These are phyloP conservation scores for Obba rivulosa DNA, from an alignment of 768 basidiomycete species.

Conservation along the genomic window DNA sequence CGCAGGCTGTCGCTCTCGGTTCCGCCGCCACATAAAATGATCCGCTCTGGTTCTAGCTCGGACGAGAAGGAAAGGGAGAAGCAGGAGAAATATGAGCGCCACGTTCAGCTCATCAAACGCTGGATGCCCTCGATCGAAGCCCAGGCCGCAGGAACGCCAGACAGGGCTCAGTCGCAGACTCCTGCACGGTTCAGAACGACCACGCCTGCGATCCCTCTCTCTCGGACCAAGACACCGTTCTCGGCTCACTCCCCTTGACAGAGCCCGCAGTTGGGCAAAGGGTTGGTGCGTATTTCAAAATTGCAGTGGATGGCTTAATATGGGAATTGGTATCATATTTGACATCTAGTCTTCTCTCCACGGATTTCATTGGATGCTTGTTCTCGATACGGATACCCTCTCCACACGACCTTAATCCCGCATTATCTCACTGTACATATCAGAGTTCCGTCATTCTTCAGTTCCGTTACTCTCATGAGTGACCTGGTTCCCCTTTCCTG, in stretches of 20 bases:
- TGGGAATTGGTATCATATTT: too few relatives aligned
- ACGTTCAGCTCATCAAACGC: slow-evolving; percentile 41
- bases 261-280: not conserved
- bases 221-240: slow-evolving; percentile 26
- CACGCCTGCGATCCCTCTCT: slow-evolving; percentile 12
- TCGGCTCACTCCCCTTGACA: slow-evolving; percentile 19
- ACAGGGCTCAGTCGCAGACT: slow-evolving; percentile 4
- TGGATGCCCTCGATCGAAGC: slow-evolving; percentile 51
- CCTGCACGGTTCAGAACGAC: not conserved
- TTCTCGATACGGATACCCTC: too few relatives aligned
- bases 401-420: too few relatives aligned
- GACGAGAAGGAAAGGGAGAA: slow-evolving; percentile 53
- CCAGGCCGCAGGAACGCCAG: slow-evolving; percentile 25
- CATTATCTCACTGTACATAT: too few relatives aligned
- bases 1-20: slow-evolving; percentile 43
- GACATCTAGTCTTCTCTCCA: too few relatives aligned
- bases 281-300: too few relatives aligned
- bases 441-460: too few relatives aligned
- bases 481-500: too few relatives aligned
- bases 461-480: too few relatives aligned
- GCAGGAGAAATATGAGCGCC: slow-evolving; percentile 30
- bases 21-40: slow-evolving; percentile 50
- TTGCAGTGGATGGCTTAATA: too few relatives aligned
- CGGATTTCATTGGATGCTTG: too few relatives aligned
- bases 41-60: slow-evolving; percentile 45